Evolutionary conservation across 2,329 filamentous ascomycete species (phyloP).

Genomic region (Sporothrix pallida): DNA sequence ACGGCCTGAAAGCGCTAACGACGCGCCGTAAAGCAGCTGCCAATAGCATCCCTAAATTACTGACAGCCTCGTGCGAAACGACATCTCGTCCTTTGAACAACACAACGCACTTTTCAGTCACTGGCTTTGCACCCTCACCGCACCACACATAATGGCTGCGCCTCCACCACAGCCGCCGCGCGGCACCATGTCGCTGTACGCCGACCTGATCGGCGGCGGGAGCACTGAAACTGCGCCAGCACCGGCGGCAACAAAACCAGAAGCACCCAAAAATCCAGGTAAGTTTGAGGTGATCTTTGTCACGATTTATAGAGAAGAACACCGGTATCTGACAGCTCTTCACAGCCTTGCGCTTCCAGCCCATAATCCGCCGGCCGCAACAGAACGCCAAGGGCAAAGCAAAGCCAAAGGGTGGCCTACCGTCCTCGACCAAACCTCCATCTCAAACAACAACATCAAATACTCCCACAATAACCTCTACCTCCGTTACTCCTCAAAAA

Average conservation of each 20-base stretch:
- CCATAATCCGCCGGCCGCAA: conserved; percentile 76
- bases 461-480: not conserved
- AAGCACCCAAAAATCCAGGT: conserved; percentile 60
- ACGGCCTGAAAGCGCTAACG: conserved; percentile 1
- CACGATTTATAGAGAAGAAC: conserved; percentile 26
- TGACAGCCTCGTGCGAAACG: not conserved
- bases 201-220: conserved; percentile 78
- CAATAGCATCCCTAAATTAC: not conserved
- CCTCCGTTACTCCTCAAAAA: not conserved
- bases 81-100: not conserved
- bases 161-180: conserved; percentile 51
- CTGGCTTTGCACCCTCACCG: not conserved
- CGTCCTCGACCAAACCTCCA: not conserved
- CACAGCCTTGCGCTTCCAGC: conserved; percentile 79
- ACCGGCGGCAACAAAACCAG: conserved; percentile 53
- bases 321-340: conserved; percentile 18
- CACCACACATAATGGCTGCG: conserved; percentile 34
- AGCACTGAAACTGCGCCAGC: conserved; percentile 49
- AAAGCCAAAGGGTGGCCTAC: conserved; percentile 51
- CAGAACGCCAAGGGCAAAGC: conserved; percentile 65
- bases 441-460: not conserved
- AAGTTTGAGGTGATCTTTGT: not conserved
- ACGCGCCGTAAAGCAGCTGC: not conserved
- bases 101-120: not conserved
- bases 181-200: conserved; percentile 76